Evolutionary conservation across 2,329 filamentous ascomycete species (phyloP).

Genomic region (Ascochyta koolunga): DNA sequence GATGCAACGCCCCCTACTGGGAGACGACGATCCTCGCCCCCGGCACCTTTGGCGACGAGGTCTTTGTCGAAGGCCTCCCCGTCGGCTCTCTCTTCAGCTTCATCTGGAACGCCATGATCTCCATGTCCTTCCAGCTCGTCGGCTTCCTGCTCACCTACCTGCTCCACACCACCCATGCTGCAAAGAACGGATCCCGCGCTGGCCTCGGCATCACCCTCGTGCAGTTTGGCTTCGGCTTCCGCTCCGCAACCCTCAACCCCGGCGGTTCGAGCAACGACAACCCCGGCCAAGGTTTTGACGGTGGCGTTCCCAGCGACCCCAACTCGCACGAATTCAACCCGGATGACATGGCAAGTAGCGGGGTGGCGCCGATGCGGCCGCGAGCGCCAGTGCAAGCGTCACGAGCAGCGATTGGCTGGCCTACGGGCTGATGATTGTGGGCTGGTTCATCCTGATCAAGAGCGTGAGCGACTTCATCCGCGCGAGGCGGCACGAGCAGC

Average conservation of each 20-base stretch:
- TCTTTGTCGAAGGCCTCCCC: conserved; percentile 95
- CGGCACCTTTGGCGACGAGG: conserved; percentile 88
- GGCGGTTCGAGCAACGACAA: conserved; percentile 49
- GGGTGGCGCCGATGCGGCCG: conserved; percentile 43
- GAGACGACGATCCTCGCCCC: conserved; percentile 97
- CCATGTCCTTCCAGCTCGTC: conserved; percentile 94
- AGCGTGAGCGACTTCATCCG: conserved; percentile 90
- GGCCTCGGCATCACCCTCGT: conserved; percentile 94
- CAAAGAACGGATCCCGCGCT: conserved; percentile 94
- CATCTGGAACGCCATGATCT: conserved; percentile 91
- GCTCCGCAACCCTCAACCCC: conserved; percentile 54
- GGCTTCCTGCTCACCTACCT: conserved; percentile 98
- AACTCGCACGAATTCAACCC: conserved; percentile 91
- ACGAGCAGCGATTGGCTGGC: conserved; percentile 85
- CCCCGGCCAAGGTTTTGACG: conserved; percentile 57
- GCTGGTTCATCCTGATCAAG: conserved; percentile 96
- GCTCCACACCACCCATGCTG: conserved; percentile 94
- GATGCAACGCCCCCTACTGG: conserved; percentile 98
- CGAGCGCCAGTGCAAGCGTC: conserved; percentile 58
- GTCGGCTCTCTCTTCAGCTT: conserved; percentile 88
- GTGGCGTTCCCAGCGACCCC: conserved; percentile 78
- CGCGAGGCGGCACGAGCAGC: conserved; percentile 86
- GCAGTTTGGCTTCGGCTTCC: conserved; percentile 97
- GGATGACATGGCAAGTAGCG: conserved; percentile 60
- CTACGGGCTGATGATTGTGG: conserved; percentile 93